A percentile compares a stretch with the other conserved stretches of the same genome.
Conservation (phyloP, 257 asterid species). For the Coffea canephora region DNA sequence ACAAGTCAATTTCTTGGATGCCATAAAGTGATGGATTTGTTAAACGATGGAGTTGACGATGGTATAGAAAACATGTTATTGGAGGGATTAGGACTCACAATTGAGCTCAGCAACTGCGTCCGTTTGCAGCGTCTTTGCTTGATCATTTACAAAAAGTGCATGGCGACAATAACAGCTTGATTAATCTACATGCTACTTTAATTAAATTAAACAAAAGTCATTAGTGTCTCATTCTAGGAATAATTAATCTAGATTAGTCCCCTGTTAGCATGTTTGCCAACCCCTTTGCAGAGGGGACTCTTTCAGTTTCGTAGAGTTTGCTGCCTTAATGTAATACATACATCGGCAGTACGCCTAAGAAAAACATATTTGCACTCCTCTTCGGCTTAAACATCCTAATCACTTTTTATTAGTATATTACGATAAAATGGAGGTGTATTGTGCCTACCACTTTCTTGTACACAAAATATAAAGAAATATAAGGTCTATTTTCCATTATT, state of each 20-base stretch:
- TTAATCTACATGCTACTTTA: constrained; percentile 13
- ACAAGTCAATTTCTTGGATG: constrained; percentile 51
- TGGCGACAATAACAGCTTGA: constrained; percentile 30
- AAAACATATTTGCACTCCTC: no score
- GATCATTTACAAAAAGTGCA: constrained; percentile 38
- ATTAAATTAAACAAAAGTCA: constrained; percentile 26
- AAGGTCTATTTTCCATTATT: background rate
- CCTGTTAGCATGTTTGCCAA: constrained; percentile 38
- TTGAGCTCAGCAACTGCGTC: constrained; percentile 53
- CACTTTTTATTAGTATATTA: no score
- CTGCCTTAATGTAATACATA: background rate
- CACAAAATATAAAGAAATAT: no score
- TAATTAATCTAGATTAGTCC: constrained; percentile 21
- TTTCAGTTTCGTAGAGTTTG: background rate
- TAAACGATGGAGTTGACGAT: constrained; percentile 50
- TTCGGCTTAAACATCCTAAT: no score
- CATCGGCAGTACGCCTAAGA: no score
- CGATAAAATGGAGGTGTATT: no score
- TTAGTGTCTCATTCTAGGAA: constrained; percentile 30
- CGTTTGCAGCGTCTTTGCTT: constrained; percentile 30
- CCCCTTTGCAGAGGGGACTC: background rate
- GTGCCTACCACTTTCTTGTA: no score
- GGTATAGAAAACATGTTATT: constrained; percentile 22
- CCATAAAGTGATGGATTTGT: constrained; percentile 47
- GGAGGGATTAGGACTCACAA: constrained; percentile 32